Evolutionary conservation across 129 eudicot genomes (phyloP), one percentile per base, ranked within the genome.

Genomic region (Arctium lappa): DNA sequence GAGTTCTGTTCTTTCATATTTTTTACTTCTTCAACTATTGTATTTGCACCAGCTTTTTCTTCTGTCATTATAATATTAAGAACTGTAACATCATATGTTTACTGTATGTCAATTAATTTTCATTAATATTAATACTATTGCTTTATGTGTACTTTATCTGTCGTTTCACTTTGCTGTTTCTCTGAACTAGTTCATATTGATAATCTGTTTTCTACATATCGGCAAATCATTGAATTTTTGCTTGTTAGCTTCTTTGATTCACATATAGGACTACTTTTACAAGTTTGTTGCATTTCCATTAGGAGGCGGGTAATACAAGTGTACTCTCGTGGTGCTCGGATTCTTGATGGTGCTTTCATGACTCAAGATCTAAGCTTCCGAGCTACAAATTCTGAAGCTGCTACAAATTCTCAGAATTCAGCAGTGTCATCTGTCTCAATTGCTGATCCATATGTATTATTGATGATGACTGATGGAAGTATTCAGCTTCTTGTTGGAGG

Each of bases 401-500:
- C 89, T 69, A 81, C 88, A 50, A 91, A 86, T 36, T 86, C 97
- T 81, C 93, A 90, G 44, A 86, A 79, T 75, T 53, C 83, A 68
- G 79, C 79, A 30, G 98, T 95, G 44, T 89, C 90, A 37, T 94
- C 98, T 48, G 98, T 95, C 73, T 90, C 99, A 60, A 91, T 95
- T 69, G 99, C 98, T 42, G 99, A 95, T 91, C 99, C 99, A 8
- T 95, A 88, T 84, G 99, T 95, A 76, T 79, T 95, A 78, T 81
- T 95, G 79, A 90, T 87, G 83, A 93, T 93, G 97, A 90, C 89
- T 70, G 98, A 95, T 91, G 97, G 95, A 83, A 95, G 89, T 69
- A 84, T 93, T 83, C 98, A 93, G 92, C 99, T 95, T 80, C 97
- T 95, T 89, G 94, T 91, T 85, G 99, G 99, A 93, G 99, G 99